Percentiles rank a stretch among this genome's conserved stretches.
phyloP scores from a whole-genome alignment of 2,329 filamentous ascomycete genomes.

The Aspergillus costaricaensis region DNA sequence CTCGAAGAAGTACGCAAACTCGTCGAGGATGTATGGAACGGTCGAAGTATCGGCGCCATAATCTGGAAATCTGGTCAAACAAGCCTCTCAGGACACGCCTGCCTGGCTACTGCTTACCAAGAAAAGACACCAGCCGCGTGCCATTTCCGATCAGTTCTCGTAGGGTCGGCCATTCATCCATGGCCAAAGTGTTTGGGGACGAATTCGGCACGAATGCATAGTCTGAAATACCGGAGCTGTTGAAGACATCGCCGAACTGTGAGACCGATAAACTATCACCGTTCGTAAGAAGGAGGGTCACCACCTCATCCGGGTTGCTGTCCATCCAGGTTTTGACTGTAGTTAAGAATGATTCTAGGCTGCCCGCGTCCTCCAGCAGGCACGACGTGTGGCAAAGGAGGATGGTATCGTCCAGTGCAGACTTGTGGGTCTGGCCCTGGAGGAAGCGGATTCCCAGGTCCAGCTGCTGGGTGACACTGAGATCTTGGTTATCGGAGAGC shows the following conservation, averaged over 20 bases:
- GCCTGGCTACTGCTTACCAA: constrained; percentile 32
- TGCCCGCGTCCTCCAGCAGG: constrained; percentile 59
- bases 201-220: constrained; percentile 42
- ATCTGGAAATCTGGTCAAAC: constrained; percentile 28
- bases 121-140: constrained; percentile 48
- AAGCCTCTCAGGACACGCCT: not conserved
- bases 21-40: constrained; percentile 47
- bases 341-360: constrained; percentile 57
- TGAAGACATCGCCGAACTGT: constrained; percentile 38
- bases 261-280: constrained; percentile 47
- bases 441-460: constrained; percentile 64
- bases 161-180: constrained; percentile 47
- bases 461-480: constrained; percentile 60
- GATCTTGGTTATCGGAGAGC: constrained; percentile 61
- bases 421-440: constrained; percentile 62
- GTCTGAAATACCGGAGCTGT: constrained; percentile 31
- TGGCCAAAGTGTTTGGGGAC: constrained; percentile 31
- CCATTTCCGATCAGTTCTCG: constrained; percentile 43
- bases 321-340: constrained; percentile 64
- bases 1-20: constrained; percentile 51
- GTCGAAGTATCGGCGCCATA: constrained; percentile 41
- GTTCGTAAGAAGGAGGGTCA: constrained; percentile 66
- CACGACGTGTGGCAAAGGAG: constrained; percentile 68
- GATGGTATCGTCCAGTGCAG: constrained; percentile 51
- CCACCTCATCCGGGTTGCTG: constrained; percentile 59